Evolutionary conservation across 192 early-diverging fungal species (phyloP).

Genomic region (Anaeromyces robustus): DNA sequence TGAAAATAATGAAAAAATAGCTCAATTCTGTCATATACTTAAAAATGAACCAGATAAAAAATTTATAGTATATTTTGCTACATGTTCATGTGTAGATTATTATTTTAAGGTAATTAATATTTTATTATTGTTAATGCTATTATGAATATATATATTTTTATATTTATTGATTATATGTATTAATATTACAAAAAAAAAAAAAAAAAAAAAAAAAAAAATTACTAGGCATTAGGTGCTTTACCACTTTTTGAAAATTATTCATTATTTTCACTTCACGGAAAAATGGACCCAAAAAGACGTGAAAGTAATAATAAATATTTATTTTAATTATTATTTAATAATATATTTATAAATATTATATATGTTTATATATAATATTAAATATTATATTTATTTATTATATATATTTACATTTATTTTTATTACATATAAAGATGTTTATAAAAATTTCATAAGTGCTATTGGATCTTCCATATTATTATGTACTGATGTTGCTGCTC

Average conservation of each 20-base stretch:
- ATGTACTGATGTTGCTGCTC: constrained; percentile 89
- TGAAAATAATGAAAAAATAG: constrained; percentile 65
- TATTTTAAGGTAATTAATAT: constrained; percentile 46
- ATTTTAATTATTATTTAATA: constrained; percentile 2
- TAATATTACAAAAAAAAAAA: no score
- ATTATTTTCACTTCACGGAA: constrained; percentile 73
- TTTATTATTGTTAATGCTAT: no score
- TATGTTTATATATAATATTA: not conserved
- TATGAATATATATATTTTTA: no score
- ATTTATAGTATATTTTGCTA: constrained; percentile 88
- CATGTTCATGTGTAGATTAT: constrained; percentile 91
- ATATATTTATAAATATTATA: constrained; percentile 7
- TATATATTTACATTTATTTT: not conserved
- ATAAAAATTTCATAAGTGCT: constrained; percentile 49
- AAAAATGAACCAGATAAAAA: constrained; percentile 44
- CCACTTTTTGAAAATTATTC: constrained; percentile 28
- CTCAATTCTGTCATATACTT: constrained; percentile 51
- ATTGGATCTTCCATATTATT: constrained; percentile 61
- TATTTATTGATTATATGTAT: no score
- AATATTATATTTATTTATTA: no score
- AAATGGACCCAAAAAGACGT: constrained; percentile 80
- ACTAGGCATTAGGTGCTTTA: constrained; percentile 20
- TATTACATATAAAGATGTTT: constrained; percentile 28
- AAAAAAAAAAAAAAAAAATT: not conserved
- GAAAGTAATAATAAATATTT: constrained; percentile 9